These are phyloP conservation scores for Linnemannia elongata DNA, from an alignment of 192 early-diverging fungal genomes.

Conservation along the genomic window DNA sequence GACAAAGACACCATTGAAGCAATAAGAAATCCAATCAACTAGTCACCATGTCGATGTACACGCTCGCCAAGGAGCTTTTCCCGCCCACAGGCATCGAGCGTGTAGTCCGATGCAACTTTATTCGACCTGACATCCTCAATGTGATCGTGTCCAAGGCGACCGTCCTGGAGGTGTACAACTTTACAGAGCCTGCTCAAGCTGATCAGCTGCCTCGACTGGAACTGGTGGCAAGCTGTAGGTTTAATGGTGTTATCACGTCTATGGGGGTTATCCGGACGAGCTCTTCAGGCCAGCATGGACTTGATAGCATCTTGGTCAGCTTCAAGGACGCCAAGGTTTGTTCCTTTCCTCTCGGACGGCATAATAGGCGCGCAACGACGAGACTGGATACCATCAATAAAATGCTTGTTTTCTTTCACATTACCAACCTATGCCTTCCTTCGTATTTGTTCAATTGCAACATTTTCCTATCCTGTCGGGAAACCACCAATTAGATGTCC, in stretches of 20 bases:
- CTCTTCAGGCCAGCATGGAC: conserved; percentile 70
- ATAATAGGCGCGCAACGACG: background rate
- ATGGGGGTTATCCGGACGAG: conserved; percentile 80
- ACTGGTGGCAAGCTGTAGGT: conserved; percentile 71
- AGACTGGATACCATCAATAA: conserved; percentile 23
- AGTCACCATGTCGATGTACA: conserved; percentile 61
- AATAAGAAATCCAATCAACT: background rate
- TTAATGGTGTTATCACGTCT: conserved; percentile 78
- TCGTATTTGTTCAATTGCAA: background rate
- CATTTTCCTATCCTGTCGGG: conserved; percentile 23
- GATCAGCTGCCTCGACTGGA: conserved; percentile 67
- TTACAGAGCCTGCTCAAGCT: conserved; percentile 66
- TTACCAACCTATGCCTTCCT: conserved; percentile 25
- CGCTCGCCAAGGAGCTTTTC: conserved; percentile 71
- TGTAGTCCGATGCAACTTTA: conserved; percentile 72
- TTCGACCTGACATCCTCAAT: conserved; percentile 69
- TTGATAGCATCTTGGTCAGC: conserved; percentile 81
- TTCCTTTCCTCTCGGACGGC: conserved; percentile 1
- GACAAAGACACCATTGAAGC: background rate
- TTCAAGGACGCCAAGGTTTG: conserved; percentile 89
- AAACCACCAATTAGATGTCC: conserved; percentile 80
- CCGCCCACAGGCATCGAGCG: conserved; percentile 74
- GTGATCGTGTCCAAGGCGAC: conserved; percentile 74
- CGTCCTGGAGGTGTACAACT: conserved; percentile 78
- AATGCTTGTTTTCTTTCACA: conserved; percentile 9